phyloP scores from a whole-genome alignment of 495 filamentous ascomycete genomes.

The Hypoxylon perforatum region DNA sequence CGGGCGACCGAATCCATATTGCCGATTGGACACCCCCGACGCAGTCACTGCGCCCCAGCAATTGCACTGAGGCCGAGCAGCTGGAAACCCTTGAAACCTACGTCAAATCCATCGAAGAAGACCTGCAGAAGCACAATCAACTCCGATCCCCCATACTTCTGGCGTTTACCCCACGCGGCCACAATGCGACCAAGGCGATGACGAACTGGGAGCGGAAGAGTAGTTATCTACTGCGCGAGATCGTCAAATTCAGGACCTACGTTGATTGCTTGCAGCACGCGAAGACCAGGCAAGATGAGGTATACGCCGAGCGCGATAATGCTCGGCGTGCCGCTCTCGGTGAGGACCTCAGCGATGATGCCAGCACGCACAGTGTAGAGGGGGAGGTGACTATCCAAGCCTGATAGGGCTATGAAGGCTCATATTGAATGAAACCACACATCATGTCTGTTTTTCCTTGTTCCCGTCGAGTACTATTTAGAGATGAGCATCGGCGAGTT shows the following conservation, averaged over 20 bases:
- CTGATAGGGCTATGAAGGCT: constrained; percentile 4
- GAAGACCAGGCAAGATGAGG: constrained; percentile 52
- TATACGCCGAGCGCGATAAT: constrained; percentile 61
- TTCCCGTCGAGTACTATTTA: not conserved
- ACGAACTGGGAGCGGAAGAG: constrained; percentile 97
- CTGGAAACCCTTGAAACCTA: constrained; percentile 78
- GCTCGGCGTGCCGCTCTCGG: constrained; percentile 52
- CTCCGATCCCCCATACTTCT: constrained; percentile 84
- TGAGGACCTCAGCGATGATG: constrained; percentile 47
- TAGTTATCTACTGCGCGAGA: constrained; percentile 90
- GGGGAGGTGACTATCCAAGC: constrained; percentile 18
- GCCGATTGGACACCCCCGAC: constrained; percentile 94
- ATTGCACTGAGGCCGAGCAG: constrained; percentile 81
- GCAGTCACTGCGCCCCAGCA: constrained; percentile 87
- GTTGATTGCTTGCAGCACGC: constrained; percentile 77
- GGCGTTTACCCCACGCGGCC: constrained; percentile 88
- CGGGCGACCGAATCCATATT: constrained; percentile 86
- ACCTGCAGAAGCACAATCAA: constrained; percentile 87
- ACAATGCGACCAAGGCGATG: constrained; percentile 84
- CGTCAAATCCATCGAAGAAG: constrained; percentile 85
- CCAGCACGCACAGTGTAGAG: constrained; percentile 23
- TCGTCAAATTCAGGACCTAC: constrained; percentile 95
- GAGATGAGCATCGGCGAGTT: constrained; percentile 2
- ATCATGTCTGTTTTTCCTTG: constrained; percentile 9
- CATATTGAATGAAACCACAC: not conserved